Base-by-base conservation (phyloP, 768 basidiomycete genomes). In the Lactarius tabidus region DNA sequence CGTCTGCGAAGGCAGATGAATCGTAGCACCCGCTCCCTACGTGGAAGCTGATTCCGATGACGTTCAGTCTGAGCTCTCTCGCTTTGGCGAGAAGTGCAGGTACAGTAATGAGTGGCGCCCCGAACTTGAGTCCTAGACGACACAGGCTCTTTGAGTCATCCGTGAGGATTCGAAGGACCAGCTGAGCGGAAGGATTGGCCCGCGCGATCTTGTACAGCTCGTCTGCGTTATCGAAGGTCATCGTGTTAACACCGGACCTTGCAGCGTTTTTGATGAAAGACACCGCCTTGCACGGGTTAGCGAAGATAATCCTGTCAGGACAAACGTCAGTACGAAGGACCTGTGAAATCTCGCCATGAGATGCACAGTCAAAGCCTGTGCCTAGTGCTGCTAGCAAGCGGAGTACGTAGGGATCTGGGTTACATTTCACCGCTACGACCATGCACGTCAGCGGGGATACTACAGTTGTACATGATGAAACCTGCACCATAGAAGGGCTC, bases 221-320 rank as follows among this genome's bases (percentile, higher is more conserved):
- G 77, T 99, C 97, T 45, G 85, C 84, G 77, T 98, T 99, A 80
- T 99, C 97, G 74, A 99, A 99, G 6, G 96, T 98, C 96, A 98
- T 97, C 79, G 84, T 87, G 73, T 93, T 84, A 59, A 98, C 95
- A 26, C 90, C 87, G 36, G 80, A 76, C 70, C 83, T 86, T 48
- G 87, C 87, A 18, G 97, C 91, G 70, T 86, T 84, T 57, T 95
- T 90, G 71, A 99, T 83, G 79, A 95, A 98, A 0, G 94, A 96
- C 14, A 85, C 82, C 2, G 97, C 92, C 79, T 99, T 99, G 88
- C 97, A 98, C 0, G 97, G 97, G 77, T 99, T 99, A 69, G 97
- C 97, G 72, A 94, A 99, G 74, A 98, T 93, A 81, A 99, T 90
- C 64, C 89, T 84, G 60, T 84, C 82, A 3, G 95, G 87, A 55